Evolutionary conservation across 352 stramenopile genomes (phyloP), one percentile per base, ranked within the genome.

Genomic region (Phytophthora parvispora): DNA sequence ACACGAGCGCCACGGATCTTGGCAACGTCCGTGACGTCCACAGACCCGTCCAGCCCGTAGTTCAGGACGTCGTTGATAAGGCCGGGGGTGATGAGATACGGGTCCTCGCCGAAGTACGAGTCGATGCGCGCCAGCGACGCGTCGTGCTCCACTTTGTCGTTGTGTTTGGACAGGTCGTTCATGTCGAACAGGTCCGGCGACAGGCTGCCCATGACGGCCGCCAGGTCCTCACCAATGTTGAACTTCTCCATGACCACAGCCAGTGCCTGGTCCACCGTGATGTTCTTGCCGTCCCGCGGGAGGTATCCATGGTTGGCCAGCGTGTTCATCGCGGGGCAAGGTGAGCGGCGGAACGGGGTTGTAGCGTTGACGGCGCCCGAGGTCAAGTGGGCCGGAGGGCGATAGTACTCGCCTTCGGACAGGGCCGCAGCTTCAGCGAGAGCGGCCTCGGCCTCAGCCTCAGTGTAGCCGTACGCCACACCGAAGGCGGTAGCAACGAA

Each of bases 221-320:
- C 60, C 48, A 71, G 43, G 34, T 75, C 67, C 29, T 70, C 48
- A 31, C 60, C 74, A 27, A 81, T 58, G 60, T 83, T 83, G 68
- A 75, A 83, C 29, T 73, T 58, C 27, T 72, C 57, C 60, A 78
- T 70, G 43, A 86, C 52, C 7, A 69, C 74, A 0, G 74, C 31
- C 16, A 86, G 10, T n/a, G 64, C 56, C 18, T 52, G 29, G 25
- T 56, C 47, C 32, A 69, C 52, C 6, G 68, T 80, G 36, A 86
- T 56, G 53, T 80, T 80, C 38, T 72, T 77, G 20, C 78, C 78
- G 29, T 73, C 70, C 24, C 81, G 75, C 8, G 78, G 74, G 16
- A 90, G 28, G 20, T 78, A 64, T 27, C 77, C 76, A 64, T 89
- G 78, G 68, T 89, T 89, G 22, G 78, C 76, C 15, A 89, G 64